Conservation (phyloP, 805 yeast species). For the Lipomyces anomalus region DNA sequence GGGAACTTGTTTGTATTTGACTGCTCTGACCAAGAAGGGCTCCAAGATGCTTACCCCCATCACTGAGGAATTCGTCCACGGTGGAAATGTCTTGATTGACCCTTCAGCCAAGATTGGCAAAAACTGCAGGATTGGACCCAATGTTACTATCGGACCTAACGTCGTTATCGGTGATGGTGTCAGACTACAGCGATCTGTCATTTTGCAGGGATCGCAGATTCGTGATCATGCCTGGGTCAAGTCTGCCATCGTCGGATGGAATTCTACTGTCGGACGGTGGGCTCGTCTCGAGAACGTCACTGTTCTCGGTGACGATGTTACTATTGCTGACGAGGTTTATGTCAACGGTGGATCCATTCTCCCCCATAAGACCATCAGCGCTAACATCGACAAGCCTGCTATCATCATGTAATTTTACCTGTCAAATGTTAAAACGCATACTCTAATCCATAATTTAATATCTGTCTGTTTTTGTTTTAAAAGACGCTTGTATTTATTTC, state of each 20-base stretch:
- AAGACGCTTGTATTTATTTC: too few species aligned
- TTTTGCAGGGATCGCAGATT: conserved; percentile 82
- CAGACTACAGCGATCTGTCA: conserved; percentile 92
- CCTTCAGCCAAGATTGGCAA: conserved; percentile 91
- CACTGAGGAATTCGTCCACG: conserved; percentile 66
- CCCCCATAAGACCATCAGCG: conserved; percentile 95
- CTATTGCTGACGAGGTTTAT: conserved; percentile 95
- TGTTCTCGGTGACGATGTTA: conserved; percentile 98
- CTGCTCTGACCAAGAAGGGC: conserved; percentile 74
- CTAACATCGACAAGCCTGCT: conserved; percentile 95
- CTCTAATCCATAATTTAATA: too few species aligned
- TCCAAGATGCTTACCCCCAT: conserved; percentile 61
- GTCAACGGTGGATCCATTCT: conserved; percentile 98
- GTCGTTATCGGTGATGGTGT: conserved; percentile 97
- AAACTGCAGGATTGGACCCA: conserved; percentile 94
- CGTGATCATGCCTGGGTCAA: conserved; percentile 98
- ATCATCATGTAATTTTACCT: conserved; percentile 73
- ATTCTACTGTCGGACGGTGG: conserved; percentile 97
- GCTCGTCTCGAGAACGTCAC: conserved; percentile 97
- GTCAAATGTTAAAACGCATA: neutral
- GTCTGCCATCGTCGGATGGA: conserved; percentile 98
- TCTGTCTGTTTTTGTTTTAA: too few species aligned
- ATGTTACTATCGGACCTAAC: conserved; percentile 95
- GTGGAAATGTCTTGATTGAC: conserved; percentile 90
- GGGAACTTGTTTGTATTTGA: conserved; percentile 88